Evolutionary conservation across 441 rosid genomes (phyloP).

Genomic region (Erysimum pusillum): DNA sequence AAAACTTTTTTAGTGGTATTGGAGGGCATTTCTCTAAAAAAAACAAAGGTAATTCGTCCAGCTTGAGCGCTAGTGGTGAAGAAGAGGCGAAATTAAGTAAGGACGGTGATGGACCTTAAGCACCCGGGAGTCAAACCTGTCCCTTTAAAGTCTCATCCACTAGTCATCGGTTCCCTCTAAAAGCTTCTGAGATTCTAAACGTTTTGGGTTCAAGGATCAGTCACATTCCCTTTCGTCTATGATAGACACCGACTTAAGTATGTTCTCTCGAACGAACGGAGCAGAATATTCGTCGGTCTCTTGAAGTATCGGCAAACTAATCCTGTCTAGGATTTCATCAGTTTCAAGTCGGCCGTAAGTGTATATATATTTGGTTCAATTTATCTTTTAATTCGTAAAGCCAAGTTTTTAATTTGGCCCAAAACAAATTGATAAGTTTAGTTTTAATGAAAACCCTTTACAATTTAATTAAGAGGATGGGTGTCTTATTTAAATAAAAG

Average conservation of each 20-base stretch:
- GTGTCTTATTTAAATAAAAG: background rate
- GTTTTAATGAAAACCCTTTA: background rate
- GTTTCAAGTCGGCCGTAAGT: background rate
- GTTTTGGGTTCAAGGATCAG: background rate
- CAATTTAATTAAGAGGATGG: background rate
- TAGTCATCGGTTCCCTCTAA: background rate
- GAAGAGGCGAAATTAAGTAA: background rate
- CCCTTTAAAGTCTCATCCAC: background rate
- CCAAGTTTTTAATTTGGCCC: no score
- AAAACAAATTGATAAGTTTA: background rate
- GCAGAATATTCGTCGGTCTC: no score
- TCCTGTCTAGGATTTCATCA: no score
- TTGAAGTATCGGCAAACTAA: no score
- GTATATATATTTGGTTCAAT: background rate
- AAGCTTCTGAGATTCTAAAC: background rate
- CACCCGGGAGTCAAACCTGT: background rate
- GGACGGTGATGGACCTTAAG: background rate
- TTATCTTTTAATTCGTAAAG: background rate
- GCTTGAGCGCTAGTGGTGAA: no score
- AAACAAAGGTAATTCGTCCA: no score
- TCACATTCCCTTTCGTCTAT: background rate
- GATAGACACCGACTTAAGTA: no score
- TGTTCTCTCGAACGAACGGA: no score
- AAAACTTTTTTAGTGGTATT: no score
- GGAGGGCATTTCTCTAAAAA: no score